A percentile compares a stretch with the other conserved stretches of the same genome.
phyloP scores from a whole-genome alignment of 352 stramenopile species.

The Aphanomyces stellatus region DNA sequence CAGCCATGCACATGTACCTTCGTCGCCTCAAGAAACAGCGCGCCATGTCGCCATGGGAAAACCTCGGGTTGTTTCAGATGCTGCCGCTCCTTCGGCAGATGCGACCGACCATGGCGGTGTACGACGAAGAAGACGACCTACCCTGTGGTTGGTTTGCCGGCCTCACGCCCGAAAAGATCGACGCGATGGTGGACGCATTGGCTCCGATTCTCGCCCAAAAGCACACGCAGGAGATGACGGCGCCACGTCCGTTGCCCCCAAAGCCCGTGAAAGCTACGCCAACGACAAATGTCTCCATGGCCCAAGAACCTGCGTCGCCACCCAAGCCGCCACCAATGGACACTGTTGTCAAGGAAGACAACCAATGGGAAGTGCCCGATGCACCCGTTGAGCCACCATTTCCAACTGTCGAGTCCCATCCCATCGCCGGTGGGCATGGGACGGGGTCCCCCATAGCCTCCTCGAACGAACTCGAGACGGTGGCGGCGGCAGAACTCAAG shows the following conservation, averaged over 20 bases:
- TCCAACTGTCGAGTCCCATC: too few species aligned
- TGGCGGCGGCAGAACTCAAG: too few species aligned
- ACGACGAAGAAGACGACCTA: not conserved
- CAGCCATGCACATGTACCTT: constrained; percentile 47
- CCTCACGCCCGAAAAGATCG: not conserved
- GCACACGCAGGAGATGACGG: not conserved
- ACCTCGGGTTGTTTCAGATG: constrained; percentile 33
- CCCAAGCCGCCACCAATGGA: not conserved
- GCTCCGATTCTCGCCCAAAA: not conserved
- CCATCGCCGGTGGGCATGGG: too few species aligned
- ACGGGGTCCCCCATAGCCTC: too few species aligned
- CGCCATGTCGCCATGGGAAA: constrained; percentile 38
- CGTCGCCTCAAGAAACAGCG: constrained; percentile 39
- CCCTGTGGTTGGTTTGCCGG: constrained; percentile 1
- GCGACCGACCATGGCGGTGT: constrained; percentile 36
- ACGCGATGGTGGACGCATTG: not conserved
- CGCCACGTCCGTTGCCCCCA: not conserved
- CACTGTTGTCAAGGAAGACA: too few species aligned
- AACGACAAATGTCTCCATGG: not conserved
- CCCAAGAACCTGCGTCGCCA: not conserved
- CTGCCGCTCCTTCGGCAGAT: constrained; percentile 44
- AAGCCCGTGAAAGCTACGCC: not conserved
- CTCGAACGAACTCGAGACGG: too few species aligned
- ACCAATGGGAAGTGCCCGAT: too few species aligned
- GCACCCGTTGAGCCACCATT: too few species aligned